Conservation (phyloP, 1,284 basidiomycete genomes). For the Trichosporon sp. region DNA sequence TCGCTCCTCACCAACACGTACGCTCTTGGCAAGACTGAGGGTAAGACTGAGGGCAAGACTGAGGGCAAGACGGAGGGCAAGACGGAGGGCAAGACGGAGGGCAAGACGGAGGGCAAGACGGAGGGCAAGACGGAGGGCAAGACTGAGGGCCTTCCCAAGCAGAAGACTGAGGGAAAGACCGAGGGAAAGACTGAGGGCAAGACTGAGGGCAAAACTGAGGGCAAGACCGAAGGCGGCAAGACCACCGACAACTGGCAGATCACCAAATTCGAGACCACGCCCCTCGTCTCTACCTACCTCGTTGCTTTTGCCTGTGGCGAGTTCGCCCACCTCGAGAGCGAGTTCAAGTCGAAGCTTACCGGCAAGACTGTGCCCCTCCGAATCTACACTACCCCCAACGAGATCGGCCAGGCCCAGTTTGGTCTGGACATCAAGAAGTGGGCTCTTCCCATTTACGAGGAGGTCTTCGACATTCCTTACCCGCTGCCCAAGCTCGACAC, state of each 20-base stretch:
- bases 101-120: conserved; percentile 38
- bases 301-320: conserved; percentile 85
- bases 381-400: conserved; percentile 83
- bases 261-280: conserved; percentile 69
- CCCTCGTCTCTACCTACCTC: conserved; percentile 83
- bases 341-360: conserved; percentile 74
- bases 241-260: conserved; percentile 62
- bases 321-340: conserved; percentile 68
- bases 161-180: conserved; percentile 49
- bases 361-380: conserved; percentile 75
- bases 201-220: conserved; percentile 36
- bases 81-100: conserved; percentile 41
- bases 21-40: conserved; percentile 35
- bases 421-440: conserved; percentile 83
- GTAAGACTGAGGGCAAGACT: conserved; percentile 49
- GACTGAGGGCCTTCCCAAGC: conserved; percentile 26
- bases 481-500: conserved; percentile 92
- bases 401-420: conserved; percentile 62
- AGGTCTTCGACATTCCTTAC: conserved; percentile 83
- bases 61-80: conserved; percentile 30
- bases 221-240: conserved; percentile 40
- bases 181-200: conserved; percentile 26
- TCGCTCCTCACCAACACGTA: conserved; percentile 36
- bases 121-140: conserved; percentile 43
- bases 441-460: conserved; percentile 87